Conservation (phyloP, 129 eudicot species). For the Silybum marianum region DNA sequence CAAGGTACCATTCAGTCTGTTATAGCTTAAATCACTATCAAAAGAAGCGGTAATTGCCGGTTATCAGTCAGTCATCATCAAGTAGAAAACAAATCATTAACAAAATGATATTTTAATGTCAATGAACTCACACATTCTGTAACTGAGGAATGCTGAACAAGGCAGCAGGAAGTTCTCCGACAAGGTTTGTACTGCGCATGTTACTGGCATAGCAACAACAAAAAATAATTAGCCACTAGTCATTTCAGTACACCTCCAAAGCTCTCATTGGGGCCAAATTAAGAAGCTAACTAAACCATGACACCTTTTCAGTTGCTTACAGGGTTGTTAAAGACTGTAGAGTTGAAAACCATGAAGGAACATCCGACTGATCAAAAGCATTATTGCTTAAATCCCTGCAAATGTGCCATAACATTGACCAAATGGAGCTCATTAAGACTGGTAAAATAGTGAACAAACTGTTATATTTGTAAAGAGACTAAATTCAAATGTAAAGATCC, state of each 20-base stretch:
- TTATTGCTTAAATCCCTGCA: constrained; percentile 59
- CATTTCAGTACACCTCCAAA: no score
- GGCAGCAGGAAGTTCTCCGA: constrained; percentile 50
- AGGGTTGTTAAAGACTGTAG: constrained; percentile 43
- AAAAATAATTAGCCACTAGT: neutral
- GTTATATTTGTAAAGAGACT: no score
- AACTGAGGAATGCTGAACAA: constrained; percentile 54
- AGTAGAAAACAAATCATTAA: neutral
- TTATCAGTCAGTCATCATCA: constrained; percentile 40
- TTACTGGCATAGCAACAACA: constrained; percentile 28
- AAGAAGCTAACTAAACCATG: neutral
- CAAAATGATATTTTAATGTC: neutral
- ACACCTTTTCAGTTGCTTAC: constrained; percentile 24
- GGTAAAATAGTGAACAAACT: no score
- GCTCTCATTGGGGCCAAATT: neutral
- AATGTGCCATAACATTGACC: neutral
- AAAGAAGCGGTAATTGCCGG: neutral
- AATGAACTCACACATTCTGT: constrained; percentile 56
- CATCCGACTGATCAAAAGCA: constrained; percentile 29
- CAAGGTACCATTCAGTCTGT: constrained; percentile 54
- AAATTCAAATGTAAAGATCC: no score
- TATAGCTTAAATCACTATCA: constrained; percentile 47
- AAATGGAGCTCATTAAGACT: no score
- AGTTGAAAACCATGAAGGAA: constrained; percentile 47
- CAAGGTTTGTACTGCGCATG: constrained; percentile 48